Base-by-base conservation (phyloP, 2,329 filamentous ascomycete genomes). In the Mycocentrospora acerina region DNA sequence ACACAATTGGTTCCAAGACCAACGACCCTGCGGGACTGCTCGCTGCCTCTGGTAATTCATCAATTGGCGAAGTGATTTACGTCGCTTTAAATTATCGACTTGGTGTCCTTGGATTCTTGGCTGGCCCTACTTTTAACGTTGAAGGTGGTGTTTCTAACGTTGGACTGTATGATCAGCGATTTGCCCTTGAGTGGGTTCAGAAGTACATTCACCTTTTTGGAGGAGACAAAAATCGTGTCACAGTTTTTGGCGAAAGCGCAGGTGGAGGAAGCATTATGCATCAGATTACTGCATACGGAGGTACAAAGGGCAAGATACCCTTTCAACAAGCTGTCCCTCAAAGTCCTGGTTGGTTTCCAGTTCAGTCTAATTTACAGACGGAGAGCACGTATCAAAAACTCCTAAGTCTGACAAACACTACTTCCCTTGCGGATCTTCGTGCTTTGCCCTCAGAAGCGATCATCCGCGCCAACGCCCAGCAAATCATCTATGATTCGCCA, bases 1-100 rank as follows among this genome's bases (percentile, higher is more conserved):
- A 75, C 36, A 63, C 62, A 4, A 46, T 48, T 3, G 69, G 69
- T 5, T 59, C 60, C 25, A 77, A 76, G 49, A 63, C 56, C 15
- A 51, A 59, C 8, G 64, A 69, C 24, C 69, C 71, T 4, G 62
- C 69, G 14, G 68, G 68, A 8, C 53, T 75, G 10, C 55, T 74
- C 8, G 60, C 66, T 18, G 68, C 71, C 7, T 74, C 71, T 34
- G 67, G 70, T 36, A 62, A 65, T 22, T 58, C 62, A 4, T 57
- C 59, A 1, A 51, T 57, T 5, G 68, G 68, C 16, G 73, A 72
- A 6, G 57, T 75, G 18, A 63, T 76, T 13, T 68, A 70, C 4
- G 68, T 74, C 1, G 60, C 66, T 10, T 56, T 76, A 18, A 72
- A 75, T 44, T 75, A 75, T 40, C 69, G 72, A 46, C 56, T 76